A percentile compares a stretch with the other conserved stretches of the same genome.
These are phyloP conservation scores for Lentinus brumalis DNA, from an alignment of 768 basidiomycete genomes.

Conservation along the genomic window DNA sequence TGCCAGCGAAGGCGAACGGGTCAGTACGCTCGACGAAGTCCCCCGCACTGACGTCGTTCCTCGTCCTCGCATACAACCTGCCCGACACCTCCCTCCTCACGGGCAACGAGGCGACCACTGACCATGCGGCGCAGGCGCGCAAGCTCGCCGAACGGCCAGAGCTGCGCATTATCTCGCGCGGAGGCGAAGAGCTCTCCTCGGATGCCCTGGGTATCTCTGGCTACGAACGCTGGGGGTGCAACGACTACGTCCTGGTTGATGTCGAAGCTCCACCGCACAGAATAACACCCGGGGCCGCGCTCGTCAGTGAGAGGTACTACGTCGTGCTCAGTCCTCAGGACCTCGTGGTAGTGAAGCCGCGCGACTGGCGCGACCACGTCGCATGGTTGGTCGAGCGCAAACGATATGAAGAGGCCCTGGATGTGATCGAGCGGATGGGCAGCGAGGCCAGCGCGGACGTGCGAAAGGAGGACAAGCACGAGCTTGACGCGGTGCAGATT, in stretches of 20 bases:
- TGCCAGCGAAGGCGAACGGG: constrained; percentile 9
- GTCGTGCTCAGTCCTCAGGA: constrained; percentile 87
- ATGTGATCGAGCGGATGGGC: constrained; percentile 69
- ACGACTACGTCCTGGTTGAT: constrained; percentile 82
- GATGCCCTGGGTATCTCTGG: constrained; percentile 81
- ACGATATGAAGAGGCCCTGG: constrained; percentile 88
- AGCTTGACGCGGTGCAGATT: constrained; percentile 63
- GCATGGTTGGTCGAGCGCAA: constrained; percentile 87
- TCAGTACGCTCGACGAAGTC: constrained; percentile 28
- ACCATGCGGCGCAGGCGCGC: constrained; percentile 73
- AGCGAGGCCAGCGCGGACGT: constrained; percentile 35
- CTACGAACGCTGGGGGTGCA: constrained; percentile 86
- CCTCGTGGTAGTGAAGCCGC: constrained; percentile 80
- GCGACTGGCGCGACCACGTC: constrained; percentile 90
- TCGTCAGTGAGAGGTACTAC: constrained; percentile 50
- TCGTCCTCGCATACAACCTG: constrained; percentile 85
- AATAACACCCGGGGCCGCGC: constrained; percentile 13
- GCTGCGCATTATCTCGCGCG: constrained; percentile 85
- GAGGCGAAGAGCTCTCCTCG: constrained; percentile 84
- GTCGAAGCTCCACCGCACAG: constrained; percentile 26
- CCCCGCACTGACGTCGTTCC: constrained; percentile 63
- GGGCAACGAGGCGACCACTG: constrained; percentile 65
- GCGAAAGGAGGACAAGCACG: constrained; percentile 30
- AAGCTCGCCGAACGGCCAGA: constrained; percentile 92
- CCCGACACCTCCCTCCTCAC: constrained; percentile 65